Evolutionary conservation across 2,329 filamentous ascomycete species (phyloP).

Genomic region (Stachybotrys elegans): DNA sequence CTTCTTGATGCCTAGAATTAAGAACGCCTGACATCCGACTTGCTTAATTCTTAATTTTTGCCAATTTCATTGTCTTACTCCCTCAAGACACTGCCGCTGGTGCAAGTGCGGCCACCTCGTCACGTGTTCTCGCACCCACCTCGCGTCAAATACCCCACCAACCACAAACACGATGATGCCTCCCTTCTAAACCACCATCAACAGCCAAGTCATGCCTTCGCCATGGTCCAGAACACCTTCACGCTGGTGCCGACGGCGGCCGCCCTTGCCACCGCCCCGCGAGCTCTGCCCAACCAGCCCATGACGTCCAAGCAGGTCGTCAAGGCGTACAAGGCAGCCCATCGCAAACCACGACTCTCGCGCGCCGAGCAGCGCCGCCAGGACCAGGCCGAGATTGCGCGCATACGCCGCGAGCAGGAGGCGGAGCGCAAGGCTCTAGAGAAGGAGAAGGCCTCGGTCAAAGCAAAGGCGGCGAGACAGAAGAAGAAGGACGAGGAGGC

Average conservation of each 20-base stretch:
- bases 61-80: too few relatives aligned
- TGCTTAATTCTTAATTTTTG: too few relatives aligned
- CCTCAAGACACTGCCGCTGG: too few relatives aligned
- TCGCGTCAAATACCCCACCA: too few relatives aligned
- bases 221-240: conserved; percentile 36
- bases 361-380: conserved; percentile 31
- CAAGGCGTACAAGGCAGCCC: conserved; percentile 31
- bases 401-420: conserved; percentile 47
- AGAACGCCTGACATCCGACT: too few relatives aligned
- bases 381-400: conserved; percentile 46
- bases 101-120: too few relatives aligned
- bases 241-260: conserved; percentile 33
- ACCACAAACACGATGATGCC: not conserved
- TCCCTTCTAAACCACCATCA: not conserved
- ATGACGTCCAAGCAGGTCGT: conserved; percentile 39
- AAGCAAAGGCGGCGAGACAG: conserved; percentile 46
- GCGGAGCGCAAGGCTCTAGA: conserved; percentile 46
- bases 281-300: conserved; percentile 19
- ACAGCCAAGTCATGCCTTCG: conserved; percentile 10
- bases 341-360: conserved; percentile 30
- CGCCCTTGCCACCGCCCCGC: conserved; percentile 14
- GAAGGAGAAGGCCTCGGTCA: conserved; percentile 40
- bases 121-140: too few relatives aligned
- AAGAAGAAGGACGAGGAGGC: conserved; percentile 51
- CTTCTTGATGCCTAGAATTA: too few relatives aligned